phyloP scores from a whole-genome alignment of 257 asterid species.

The Mentha longifolia region DNA sequence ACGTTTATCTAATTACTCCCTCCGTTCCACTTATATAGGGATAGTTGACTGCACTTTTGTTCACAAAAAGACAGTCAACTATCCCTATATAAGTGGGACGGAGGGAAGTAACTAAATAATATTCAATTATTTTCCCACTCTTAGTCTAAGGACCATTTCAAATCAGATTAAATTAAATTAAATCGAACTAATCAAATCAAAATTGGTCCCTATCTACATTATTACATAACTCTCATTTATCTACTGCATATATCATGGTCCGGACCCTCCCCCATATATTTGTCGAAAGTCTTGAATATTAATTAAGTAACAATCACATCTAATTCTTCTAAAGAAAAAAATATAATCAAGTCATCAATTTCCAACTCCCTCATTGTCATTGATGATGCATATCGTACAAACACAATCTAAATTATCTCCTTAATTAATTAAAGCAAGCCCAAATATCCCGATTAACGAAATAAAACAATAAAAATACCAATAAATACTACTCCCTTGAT shows the following conservation, averaged over 20 bases:
- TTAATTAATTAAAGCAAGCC: background rate
- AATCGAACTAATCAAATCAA: background rate
- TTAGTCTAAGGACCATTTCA: conserved; percentile 27
- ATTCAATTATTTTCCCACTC: background rate
- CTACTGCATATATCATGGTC: too few species aligned
- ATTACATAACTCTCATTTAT: background rate
- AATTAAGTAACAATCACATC: background rate
- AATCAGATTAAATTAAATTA: background rate
- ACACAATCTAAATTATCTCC: background rate
- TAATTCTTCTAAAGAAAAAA: background rate
- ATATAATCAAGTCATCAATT: background rate
- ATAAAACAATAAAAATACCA: too few species aligned
- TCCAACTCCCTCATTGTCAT: background rate
- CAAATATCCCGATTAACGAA: too few species aligned
- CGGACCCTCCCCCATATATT: too few species aligned
- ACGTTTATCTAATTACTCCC: conserved; percentile 4
- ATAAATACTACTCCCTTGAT: too few species aligned
- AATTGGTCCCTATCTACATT: background rate
- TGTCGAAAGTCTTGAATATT: background rate
- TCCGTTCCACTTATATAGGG: too few species aligned
- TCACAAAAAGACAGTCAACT: too few species aligned
- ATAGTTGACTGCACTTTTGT: too few species aligned
- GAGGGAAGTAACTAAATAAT: too few species aligned
- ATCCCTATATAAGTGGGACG: too few species aligned
- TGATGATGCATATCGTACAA: background rate